A percentile compares a stretch with the other conserved stretches of the same genome.
Conservation (phyloP, 1,284 basidiomycete species). For the Austroboletus niveus region DNA sequence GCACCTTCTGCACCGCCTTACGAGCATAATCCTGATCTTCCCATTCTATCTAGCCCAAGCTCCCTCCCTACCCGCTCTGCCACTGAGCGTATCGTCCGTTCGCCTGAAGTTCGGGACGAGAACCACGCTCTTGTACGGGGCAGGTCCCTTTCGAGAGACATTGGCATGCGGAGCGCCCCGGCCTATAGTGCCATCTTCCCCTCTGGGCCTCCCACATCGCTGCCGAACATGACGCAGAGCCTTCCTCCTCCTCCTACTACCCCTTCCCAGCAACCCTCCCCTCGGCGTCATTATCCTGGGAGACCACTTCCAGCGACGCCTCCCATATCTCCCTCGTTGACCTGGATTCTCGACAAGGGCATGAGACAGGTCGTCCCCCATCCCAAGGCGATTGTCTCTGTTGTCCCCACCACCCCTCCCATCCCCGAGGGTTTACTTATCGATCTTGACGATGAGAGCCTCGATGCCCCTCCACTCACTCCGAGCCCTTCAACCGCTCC, state of each 20-base stretch:
- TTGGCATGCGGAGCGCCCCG: constrained; percentile 33
- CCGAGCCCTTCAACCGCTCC: background rate
- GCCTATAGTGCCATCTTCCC: constrained; percentile 35
- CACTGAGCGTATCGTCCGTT: constrained; percentile 31
- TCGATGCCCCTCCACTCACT: constrained; percentile 18
- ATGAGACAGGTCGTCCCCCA: constrained; percentile 6
- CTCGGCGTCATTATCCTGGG: constrained; percentile 31
- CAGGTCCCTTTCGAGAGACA: constrained; percentile 30
- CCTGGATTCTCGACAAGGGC: constrained; percentile 33
- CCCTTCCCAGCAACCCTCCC: constrained; percentile 15
- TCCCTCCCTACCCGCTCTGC: constrained; percentile 29
- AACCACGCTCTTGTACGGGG: constrained; percentile 30
- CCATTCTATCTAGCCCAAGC: constrained; percentile 19
- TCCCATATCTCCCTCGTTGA: constrained; percentile 32
- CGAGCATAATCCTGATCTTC: constrained; percentile 30
- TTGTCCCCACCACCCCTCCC: constrained; percentile 24
- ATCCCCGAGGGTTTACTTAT: constrained; percentile 34
- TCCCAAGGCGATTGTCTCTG: constrained; percentile 20
- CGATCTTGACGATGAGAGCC: constrained; percentile 32
- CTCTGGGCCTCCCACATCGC: constrained; percentile 28
- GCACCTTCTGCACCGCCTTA: constrained; percentile 16
- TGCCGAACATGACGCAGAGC: constrained; percentile 26
- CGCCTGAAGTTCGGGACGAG: constrained; percentile 29
- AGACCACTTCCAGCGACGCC: constrained; percentile 34
- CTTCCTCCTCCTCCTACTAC: constrained; percentile 17